Conservation (phyloP, 129 eudicot species). For the Deinandra increscens region DNA sequence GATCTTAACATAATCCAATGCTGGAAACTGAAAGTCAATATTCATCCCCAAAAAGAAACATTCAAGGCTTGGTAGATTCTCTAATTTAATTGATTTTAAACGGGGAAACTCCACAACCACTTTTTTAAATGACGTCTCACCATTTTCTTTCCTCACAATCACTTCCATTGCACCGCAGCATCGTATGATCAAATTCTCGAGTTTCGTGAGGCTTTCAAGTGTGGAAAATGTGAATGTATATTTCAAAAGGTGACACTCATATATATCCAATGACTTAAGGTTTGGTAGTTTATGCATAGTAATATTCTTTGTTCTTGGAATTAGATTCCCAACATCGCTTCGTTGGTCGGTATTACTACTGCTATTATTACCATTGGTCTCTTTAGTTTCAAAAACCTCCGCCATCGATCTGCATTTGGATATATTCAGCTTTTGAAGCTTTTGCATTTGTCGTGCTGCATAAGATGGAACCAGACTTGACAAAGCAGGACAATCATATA, state of each 20-base stretch:
- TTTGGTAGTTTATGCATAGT: not conserved
- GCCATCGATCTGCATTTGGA: not conserved
- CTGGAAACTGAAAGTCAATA: not conserved
- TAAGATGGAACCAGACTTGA: not conserved
- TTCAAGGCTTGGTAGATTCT: not conserved
- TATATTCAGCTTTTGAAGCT: not conserved
- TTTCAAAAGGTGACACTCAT: too few species aligned
- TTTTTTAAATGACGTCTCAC: not conserved
- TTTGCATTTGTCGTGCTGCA: not conserved
- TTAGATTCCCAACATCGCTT: not conserved
- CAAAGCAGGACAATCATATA: not conserved
- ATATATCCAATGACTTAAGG: conserved; percentile 1
- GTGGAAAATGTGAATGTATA: too few species aligned
- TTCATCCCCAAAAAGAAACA: not conserved
- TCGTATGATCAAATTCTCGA: not conserved
- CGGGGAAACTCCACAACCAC: not conserved
- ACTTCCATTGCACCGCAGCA: not conserved
- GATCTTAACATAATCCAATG: not conserved
- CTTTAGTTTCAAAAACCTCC: conserved; percentile 1
- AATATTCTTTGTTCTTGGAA: not conserved
- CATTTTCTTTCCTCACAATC: not conserved
- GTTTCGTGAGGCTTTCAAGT: conserved; percentile 1
- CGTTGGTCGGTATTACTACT: not conserved
- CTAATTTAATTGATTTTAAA: not conserved
- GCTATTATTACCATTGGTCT: not conserved